Conservation (phyloP, 2,329 filamentous ascomycete genomes). For the Cordyceps cicadae region DNA sequence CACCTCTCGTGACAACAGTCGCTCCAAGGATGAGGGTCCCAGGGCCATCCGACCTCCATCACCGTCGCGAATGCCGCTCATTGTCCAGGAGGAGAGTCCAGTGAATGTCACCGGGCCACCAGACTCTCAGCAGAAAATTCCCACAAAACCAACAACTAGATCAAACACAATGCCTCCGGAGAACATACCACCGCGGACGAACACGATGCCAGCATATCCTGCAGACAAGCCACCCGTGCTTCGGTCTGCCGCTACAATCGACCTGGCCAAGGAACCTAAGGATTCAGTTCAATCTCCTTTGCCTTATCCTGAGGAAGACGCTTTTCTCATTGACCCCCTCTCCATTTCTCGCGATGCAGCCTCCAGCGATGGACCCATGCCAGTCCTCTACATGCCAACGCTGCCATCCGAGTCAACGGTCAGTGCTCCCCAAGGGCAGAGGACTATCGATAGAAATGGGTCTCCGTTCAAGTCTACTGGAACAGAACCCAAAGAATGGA, state of each 20-base stretch:
- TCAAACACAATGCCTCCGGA: neutral
- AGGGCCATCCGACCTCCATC: slow-evolving; percentile 21
- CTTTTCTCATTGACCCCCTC: slow-evolving; percentile 16
- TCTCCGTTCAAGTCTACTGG: slow-evolving; percentile 6
- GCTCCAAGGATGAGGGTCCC: slow-evolving; percentile 32
- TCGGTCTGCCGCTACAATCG: slow-evolving; percentile 1
- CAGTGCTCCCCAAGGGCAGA: neutral
- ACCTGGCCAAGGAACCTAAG: neutral
- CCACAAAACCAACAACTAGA: neutral
- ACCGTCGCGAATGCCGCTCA: slow-evolving; percentile 27
- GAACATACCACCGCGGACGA: slow-evolving; percentile 3
- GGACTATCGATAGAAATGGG: neutral
- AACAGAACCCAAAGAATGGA: slow-evolving; percentile 31
- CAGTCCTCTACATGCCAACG: slow-evolving; percentile 20
- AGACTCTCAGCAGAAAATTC: neutral
- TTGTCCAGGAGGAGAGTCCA: slow-evolving; percentile 27
- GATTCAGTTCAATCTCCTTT: slow-evolving; percentile 17
- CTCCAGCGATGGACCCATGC: slow-evolving; percentile 1
- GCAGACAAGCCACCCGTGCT: slow-evolving; percentile 9
- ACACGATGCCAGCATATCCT: neutral
- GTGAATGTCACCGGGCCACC: slow-evolving; percentile 1
- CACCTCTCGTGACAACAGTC: slow-evolving; percentile 24
- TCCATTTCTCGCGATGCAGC: slow-evolving; percentile 10
- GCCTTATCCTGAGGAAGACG: slow-evolving; percentile 33
- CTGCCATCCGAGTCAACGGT: slow-evolving; percentile 3